Evolutionary conservation across 495 filamentous ascomycete species (phyloP).

Genomic region (Lophium mytilinum): DNA sequence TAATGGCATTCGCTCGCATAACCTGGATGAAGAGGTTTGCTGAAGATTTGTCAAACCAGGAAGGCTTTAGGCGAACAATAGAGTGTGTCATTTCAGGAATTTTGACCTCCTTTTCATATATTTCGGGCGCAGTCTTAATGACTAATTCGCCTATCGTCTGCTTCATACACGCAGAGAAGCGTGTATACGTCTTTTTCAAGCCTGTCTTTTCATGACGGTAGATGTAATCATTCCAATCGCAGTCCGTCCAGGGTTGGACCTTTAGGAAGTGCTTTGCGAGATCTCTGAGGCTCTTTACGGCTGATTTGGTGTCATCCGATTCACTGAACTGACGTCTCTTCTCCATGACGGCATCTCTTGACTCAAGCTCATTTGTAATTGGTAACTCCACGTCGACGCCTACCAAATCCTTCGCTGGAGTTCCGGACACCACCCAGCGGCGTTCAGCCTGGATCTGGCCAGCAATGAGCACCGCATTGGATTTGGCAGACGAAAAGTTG

Average conservation of each 20-base stretch:
- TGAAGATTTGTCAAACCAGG: slow-evolving; percentile 72
- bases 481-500: slow-evolving; percentile 53
- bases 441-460: slow-evolving; percentile 61
- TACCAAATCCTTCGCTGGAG: slow-evolving; percentile 72
- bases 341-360: slow-evolving; percentile 25
- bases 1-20: slow-evolving; percentile 77
- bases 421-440: slow-evolving; percentile 87
- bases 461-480: slow-evolving; percentile 58
- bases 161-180: slow-evolving; percentile 49
- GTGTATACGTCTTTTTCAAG: slow-evolving; percentile 38
- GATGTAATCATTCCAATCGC: slow-evolving; percentile 68
- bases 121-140: slow-evolving; percentile 65
- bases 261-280: slow-evolving; percentile 66
- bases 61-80: slow-evolving; percentile 67
- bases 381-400: slow-evolving; percentile 61
- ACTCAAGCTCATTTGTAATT: slow-evolving; percentile 22
- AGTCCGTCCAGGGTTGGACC: slow-evolving; percentile 65
- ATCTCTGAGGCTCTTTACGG: slow-evolving; percentile 59
- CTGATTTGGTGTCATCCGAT: slow-evolving; percentile 22
- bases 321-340: slow-evolving; percentile 25
- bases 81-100: slow-evolving; percentile 66
- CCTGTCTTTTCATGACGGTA: slow-evolving; percentile 49
- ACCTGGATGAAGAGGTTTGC: slow-evolving; percentile 78
- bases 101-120: slow-evolving; percentile 54
- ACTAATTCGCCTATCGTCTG: slow-evolving; percentile 67